Conservation (phyloP, 2,329 filamentous ascomycete genomes). For the Huntiella decipiens region DNA sequence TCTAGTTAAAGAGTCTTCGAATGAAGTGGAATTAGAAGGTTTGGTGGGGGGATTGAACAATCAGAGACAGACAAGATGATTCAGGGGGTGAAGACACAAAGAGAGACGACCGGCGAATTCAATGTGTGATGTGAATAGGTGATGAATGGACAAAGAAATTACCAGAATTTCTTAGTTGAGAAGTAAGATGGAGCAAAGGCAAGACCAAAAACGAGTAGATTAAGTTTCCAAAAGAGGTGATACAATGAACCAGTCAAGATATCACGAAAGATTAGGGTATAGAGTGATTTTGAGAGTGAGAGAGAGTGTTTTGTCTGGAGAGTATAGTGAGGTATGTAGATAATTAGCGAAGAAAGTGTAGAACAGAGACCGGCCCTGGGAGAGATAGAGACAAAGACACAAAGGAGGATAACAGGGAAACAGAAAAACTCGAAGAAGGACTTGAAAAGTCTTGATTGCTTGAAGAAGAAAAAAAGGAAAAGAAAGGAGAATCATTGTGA, state of each 20-base stretch:
- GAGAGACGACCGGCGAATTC: slow-evolving; percentile 14
- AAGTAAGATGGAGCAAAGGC: slow-evolving; percentile 2
- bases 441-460: slow-evolving; percentile 43
- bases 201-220: slow-evolving; percentile 9
- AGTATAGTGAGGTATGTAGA: slow-evolving; percentile 12
- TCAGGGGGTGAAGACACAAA: slow-evolving; percentile 14
- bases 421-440: slow-evolving; percentile 33
- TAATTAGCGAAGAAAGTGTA: slow-evolving; percentile 13
- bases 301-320: slow-evolving; percentile 9
- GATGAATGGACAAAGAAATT: slow-evolving; percentile 11
- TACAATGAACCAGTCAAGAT: slow-evolving; percentile 12
- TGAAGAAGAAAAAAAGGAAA: slow-evolving; percentile 29
- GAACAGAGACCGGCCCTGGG: slow-evolving; percentile 35
- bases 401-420: slow-evolving; percentile 18
- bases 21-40: slow-evolving; percentile 9
- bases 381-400: slow-evolving; percentile 22
- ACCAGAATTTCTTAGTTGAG: slow-evolving; percentile 8
- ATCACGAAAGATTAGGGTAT: slow-evolving; percentile 12
- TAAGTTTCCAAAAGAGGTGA: slow-evolving; percentile 3
- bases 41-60: slow-evolving; percentile 17
- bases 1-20: slow-evolving; percentile 10
- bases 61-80: slow-evolving; percentile 14
- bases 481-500: background rate
- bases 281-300: slow-evolving; percentile 13
- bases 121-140: slow-evolving; percentile 11